Conservation (phyloP, 2,329 filamentous ascomycete species). For the Neurospora sp. region DNA sequence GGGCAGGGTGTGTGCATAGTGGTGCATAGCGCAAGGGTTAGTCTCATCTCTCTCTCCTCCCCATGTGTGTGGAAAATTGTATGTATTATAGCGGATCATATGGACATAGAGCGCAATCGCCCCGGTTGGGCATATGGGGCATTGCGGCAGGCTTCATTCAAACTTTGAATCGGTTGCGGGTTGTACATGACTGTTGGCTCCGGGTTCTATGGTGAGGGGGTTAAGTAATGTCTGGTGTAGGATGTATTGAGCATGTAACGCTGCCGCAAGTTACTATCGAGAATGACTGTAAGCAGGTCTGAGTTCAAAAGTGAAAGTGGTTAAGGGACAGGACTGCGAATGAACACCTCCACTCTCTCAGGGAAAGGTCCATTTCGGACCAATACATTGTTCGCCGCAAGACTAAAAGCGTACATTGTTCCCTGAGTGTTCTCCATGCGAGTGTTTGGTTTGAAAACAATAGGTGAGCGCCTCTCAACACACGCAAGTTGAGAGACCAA, state of each 20-base stretch:
- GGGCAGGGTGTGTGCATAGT: slow-evolving; percentile 15
- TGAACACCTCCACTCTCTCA: background rate
- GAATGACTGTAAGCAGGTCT: background rate
- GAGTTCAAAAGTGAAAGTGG: background rate
- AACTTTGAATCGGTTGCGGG: background rate
- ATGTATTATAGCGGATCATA: slow-evolving; percentile 38
- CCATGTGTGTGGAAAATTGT: slow-evolving; percentile 23
- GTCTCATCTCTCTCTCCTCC: slow-evolving; percentile 39
- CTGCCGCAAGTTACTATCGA: background rate
- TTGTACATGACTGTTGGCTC: background rate
- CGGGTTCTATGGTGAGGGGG: background rate
- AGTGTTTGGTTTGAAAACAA: too few species aligned
- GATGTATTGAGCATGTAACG: background rate
- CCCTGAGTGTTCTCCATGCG: too few species aligned
- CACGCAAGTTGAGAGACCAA: too few species aligned
- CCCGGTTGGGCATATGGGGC: slow-evolving; percentile 13
- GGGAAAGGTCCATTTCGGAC: background rate
- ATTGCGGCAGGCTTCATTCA: slow-evolving; percentile 9
- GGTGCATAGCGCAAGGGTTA: slow-evolving; percentile 30
- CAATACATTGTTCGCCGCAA: too few species aligned
- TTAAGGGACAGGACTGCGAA: background rate
- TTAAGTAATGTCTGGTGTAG: background rate
- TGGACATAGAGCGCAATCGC: slow-evolving; percentile 18
- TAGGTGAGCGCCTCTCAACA: too few species aligned
- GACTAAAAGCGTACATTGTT: too few species aligned